Evolutionary conservation across 495 filamentous ascomycete genomes (phyloP).

Genomic region (Lasiosphaeria hispida): DNA sequence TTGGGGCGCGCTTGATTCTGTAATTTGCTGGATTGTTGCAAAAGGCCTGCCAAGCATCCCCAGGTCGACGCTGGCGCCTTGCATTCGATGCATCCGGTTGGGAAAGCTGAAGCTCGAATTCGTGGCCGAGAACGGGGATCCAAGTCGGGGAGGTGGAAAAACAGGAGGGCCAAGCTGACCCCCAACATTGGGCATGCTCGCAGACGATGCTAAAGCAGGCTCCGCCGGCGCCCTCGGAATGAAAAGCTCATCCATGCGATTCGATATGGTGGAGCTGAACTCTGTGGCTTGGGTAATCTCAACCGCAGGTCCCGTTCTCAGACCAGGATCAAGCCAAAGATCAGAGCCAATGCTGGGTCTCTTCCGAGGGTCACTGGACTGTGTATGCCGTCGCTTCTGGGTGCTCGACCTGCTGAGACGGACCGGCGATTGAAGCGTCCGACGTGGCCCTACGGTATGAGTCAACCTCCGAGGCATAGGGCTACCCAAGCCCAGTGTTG

Average conservation of each 20-base stretch:
- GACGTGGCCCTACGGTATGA: conserved; percentile 43
- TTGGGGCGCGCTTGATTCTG: conserved; percentile 25
- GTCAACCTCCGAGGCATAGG: conserved; percentile 37
- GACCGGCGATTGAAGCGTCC: conserved; percentile 44
- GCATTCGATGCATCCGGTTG: conserved; percentile 39
- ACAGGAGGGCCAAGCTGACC: conserved; percentile 19
- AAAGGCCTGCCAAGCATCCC: conserved; percentile 46
- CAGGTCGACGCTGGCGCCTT: conserved; percentile 40
- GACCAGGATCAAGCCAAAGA: conserved; percentile 29
- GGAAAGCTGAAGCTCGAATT: conserved; percentile 50
- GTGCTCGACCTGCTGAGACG: conserved; percentile 45
- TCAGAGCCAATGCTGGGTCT: conserved; percentile 42
- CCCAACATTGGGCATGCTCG: conserved; percentile 25
- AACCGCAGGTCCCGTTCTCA: conserved; percentile 2
- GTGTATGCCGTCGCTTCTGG: conserved; percentile 45
- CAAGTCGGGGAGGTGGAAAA: conserved; percentile 39
- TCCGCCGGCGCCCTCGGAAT: conserved; percentile 26
- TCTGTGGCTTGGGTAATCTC: conserved; percentile 12
- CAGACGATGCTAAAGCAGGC: conserved; percentile 17
- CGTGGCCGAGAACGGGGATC: conserved; percentile 49
- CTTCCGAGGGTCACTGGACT: conserved; percentile 34
- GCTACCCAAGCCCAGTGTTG: conserved; percentile 35
- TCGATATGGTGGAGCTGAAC: conserved; percentile 27
- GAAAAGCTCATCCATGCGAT: conserved; percentile 30
- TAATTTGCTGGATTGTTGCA: conserved; percentile 40